Evolutionary conservation across 331 rosid genomes (phyloP).

Genomic region (Malus hybrid): DNA sequence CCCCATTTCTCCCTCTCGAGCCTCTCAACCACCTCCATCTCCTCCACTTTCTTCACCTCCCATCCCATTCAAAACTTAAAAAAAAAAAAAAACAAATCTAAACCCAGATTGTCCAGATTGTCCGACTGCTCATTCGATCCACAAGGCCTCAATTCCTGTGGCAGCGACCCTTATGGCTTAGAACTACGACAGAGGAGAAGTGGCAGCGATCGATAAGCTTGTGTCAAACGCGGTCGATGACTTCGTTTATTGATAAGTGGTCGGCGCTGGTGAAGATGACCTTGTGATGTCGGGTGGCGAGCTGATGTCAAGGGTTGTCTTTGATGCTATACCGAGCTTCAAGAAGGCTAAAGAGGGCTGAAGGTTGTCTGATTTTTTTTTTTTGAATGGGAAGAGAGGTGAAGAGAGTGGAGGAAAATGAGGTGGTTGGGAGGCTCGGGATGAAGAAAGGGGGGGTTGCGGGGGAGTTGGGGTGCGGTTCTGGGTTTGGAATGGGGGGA

Average conservation of each 20-base stretch:
- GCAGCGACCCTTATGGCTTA: slow-evolving; percentile 21
- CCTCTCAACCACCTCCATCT: too few species aligned
- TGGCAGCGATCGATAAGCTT: slow-evolving; percentile 25
- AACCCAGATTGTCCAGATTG: not conserved
- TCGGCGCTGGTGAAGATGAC: slow-evolving; percentile 30
- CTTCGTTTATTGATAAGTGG: slow-evolving; percentile 50
- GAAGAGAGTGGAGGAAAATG: too few species aligned
- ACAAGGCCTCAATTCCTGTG: slow-evolving; percentile 19
- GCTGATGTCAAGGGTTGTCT: slow-evolving; percentile 62
- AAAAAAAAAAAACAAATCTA: too few species aligned
- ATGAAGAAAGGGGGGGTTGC: too few species aligned
- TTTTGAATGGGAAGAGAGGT: too few species aligned
- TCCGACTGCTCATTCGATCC: slow-evolving; percentile 26
- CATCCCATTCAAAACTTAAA: too few species aligned
- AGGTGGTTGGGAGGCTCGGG: too few species aligned
- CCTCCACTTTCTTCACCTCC: too few species aligned
- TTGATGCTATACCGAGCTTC: slow-evolving; percentile 37
- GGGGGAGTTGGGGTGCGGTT: too few species aligned
- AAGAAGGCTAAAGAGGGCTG: slow-evolving; percentile 49
- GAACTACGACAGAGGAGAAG: slow-evolving; percentile 16
- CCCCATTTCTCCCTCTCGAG: too few species aligned
- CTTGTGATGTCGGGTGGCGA: slow-evolving; percentile 31
- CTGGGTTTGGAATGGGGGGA: too few species aligned
- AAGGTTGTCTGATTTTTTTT: too few species aligned
- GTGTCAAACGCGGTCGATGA: slow-evolving; percentile 31